These are phyloP conservation scores for Beta vulgaris DNA, from an alignment of 148 eudicot genomes.

Conservation along the genomic window DNA sequence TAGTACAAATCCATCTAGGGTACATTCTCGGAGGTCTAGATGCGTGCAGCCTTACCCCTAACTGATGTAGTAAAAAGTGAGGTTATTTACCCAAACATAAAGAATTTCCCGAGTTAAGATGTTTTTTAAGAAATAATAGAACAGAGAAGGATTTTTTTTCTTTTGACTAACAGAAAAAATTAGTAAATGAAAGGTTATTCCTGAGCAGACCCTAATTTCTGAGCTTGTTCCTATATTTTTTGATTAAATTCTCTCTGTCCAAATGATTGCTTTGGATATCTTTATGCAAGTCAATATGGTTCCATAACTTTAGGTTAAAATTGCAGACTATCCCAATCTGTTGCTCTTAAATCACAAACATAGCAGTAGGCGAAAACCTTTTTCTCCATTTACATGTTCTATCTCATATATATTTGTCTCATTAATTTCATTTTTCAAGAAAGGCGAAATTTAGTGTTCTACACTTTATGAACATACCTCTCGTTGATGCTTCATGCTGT, in stretches of 20 bases:
- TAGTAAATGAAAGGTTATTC: neutral
- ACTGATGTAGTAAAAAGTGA: too few species aligned
- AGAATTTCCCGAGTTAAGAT: too few species aligned
- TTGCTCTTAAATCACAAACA: neutral
- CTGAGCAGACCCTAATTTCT: neutral
- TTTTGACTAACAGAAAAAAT: neutral
- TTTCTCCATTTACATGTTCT: neutral
- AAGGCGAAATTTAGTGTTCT: neutral
- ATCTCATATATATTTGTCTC: neutral
- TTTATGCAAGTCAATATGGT: neutral
- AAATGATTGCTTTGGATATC: neutral
- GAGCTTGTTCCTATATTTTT: neutral
- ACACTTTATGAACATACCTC: constrained; percentile 18
- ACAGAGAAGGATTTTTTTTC: neutral
- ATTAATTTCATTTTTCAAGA: constrained; percentile 2
- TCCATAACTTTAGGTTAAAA: neutral
- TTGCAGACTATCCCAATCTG: neutral
- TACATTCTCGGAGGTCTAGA: too few species aligned
- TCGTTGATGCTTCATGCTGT: constrained; percentile 19
- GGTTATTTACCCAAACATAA: too few species aligned
- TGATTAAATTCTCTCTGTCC: neutral
- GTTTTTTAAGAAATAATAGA: too few species aligned
- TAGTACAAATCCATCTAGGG: neutral
- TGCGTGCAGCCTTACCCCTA: neutral
- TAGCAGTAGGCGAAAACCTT: neutral